Evolutionary conservation across 176 grass and related monocot genomes (phyloP), one percentile per base, ranked within the genome.

Genomic region (Calamus simplicifolius): DNA sequence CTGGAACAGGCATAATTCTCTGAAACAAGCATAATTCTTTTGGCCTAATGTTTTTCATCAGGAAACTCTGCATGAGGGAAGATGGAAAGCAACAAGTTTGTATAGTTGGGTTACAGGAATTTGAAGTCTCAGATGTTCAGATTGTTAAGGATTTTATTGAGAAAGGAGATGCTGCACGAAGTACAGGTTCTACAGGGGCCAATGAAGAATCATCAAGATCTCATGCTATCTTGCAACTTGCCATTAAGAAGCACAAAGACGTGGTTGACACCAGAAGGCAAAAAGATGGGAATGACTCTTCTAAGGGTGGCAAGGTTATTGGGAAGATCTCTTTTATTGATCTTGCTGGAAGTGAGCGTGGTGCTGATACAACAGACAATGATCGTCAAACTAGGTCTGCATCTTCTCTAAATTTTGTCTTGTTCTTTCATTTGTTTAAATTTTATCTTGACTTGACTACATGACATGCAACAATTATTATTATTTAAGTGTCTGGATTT

Each of bases 291-390:
- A 48, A 35, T 73, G 73, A 63, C 65, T 18, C 35, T 43, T 43
- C 58, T 6, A 81, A 75, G 19, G 26, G 48, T 30, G 35, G 69
- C 21, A 74, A 69, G 43, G 5, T 73, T 73, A 27, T 87, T 66
- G 88, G 88, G 16, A 93, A 87, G 64, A 87, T 93, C 35, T 87
- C 88, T 18, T 93, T 93, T 68, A 93, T 93, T 50, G 83, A 93
- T 84, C 88, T 93, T 56, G 83, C 88, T 57, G 88, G 88, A 56
- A 87, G 83, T 18, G 88, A 93, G 17, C 76, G 80, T 54, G 77
- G 83, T 67, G 77, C 88, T 75, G 83, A 93, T 79, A 71, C 67
- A 25, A 75, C 73, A 64, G 70, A 93, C 55, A 93, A 84, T 76
- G 83, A 87, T 53, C 78, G 75, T 30, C 77, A 83, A 43, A 93